Base-by-base conservation (phyloP, 2,329 filamentous ascomycete species). In the Verticillium dahliae region DNA sequence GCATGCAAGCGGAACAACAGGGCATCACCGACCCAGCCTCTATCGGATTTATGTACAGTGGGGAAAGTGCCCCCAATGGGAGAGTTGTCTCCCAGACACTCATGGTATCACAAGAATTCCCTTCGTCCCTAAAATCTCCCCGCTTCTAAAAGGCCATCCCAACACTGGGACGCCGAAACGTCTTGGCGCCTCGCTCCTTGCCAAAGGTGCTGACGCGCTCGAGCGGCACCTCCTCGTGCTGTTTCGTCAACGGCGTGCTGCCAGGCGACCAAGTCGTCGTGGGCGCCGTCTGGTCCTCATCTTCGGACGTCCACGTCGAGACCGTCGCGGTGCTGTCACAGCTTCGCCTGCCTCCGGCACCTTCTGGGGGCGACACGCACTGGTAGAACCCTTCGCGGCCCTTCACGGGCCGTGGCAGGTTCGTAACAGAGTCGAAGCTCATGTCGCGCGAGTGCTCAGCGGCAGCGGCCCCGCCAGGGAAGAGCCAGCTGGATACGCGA, bases 401-500 rank as follows among this genome's bases (percentile, higher is more conserved):
- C 52, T 75, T 82, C 54, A 86, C 71, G 10, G 84, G 81, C 50
- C 73, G 79, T 1, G 84, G 84, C 4, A 72, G 72, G 65, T 86
- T 87, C 56, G 84, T 87, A 33, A 85, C 72, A 3, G 80, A 80
- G 63, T 83, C 79, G 35, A 81, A 67, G 61, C 77, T 79, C 58
- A 78, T 70, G 58, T 78, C 75, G 18, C 72, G 72, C 37, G 69
- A 71, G 60, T 73, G 71, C 56, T 72, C 67, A 39, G 74, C 67
- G 58, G 56, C 57, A 4, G 50, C 60, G 56, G 60, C 68, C 37
- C 69, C 67, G 18, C 73, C 71, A 55, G 81, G 77, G 66, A 82
- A 84, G 33, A 88, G 75, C 84, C 85, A 88, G 66, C 72, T 80
- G 2, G 85, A 87, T 9, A 88, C 82, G 15, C 80, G 78, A 10